Percentiles rank a stretch among this genome's conserved stretches.
Evolutionary conservation across 2,329 filamentous ascomycete genomes (phyloP).

Genomic region (Diaporthe citriasiana): DNA sequence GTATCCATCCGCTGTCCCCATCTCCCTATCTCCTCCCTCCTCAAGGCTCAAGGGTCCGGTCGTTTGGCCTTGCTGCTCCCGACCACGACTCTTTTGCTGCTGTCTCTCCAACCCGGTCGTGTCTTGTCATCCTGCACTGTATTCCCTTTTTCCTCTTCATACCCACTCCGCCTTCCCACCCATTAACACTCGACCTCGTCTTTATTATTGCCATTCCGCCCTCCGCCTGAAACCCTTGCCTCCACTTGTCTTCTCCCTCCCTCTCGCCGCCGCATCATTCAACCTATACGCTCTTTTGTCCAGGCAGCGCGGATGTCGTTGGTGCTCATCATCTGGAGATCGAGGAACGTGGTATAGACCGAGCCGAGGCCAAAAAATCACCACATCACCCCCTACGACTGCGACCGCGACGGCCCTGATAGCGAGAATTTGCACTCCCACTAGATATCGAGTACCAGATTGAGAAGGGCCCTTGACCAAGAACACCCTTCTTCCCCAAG

Average conservation of each 20-base stretch:
- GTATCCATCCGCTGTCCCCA: constrained; percentile 35
- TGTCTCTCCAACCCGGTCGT: constrained; percentile 14
- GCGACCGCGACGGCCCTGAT: constrained; percentile 15
- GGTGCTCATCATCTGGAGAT: not conserved
- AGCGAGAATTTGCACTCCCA: not conserved
- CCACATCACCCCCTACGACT: not conserved
- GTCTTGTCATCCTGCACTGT: constrained; percentile 17
- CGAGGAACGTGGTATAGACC: constrained; percentile 35
- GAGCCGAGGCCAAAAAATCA: not conserved
- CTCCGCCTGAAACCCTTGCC: constrained; percentile 16
- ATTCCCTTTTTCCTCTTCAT: constrained; percentile 1
- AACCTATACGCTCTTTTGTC: constrained; percentile 42
- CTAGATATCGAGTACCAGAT: not conserved
- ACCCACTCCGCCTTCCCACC: constrained; percentile 19
- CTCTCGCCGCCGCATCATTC: constrained; percentile 30
- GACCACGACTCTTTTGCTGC: constrained; percentile 14
- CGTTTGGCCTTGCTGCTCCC: constrained; percentile 22
- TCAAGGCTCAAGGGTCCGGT: constrained; percentile 24
- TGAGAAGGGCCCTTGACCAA: not conserved
- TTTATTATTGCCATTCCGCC: constrained; percentile 28
- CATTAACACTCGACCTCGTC: constrained; percentile 22
- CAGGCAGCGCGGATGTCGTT: constrained; percentile 31
- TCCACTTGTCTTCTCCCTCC: constrained; percentile 1
- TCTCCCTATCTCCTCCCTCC: constrained; percentile 32
- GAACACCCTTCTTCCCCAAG: not conserved